Base-by-base conservation (phyloP, 164 flowering plant species). In the Nymphaea colorata region DNA sequence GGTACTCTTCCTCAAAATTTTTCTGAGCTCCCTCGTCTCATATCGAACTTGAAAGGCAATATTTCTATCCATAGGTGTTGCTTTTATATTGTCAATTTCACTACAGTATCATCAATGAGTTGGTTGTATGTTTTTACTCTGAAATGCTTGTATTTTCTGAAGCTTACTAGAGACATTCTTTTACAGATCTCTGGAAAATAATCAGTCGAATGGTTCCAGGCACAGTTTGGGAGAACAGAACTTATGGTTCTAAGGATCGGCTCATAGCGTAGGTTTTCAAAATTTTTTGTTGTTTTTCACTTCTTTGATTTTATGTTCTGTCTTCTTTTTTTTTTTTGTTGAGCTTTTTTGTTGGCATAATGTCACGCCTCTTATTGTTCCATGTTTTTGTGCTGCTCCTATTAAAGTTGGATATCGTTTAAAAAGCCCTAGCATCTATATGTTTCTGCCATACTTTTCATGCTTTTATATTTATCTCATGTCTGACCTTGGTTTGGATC, bases 381-480 rank as follows among this genome's bases (percentile, higher is more conserved):
- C 4, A 47, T 47, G 98, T 72, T 80, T 81, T 62, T 94, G 98
- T 76, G 85, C 86, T 51, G 89, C 80, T 4, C 98, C 98, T 64
- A 62, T 94, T 59, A 72, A 72, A 43, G 82, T 94, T 76, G 93
- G 83, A 64, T 94, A 87, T 75, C 86, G 97, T 45, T 74, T 94
- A 72, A 91, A 89, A 72, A 91, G 97, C 79, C 98, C 98, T 67
- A 88, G 92, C n/a, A 74, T 91, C 69, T 81, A 84, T 41, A 69
- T 74, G 70, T 93, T 90, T 64, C 66, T 3, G 63, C 82, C 93
- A 44, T 88, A 88, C 64, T 2, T 14, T 45, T 12, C 15, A 43
- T 0, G 0, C 25, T 93, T 90, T 80, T 78, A 79, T 72, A 44
- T 42, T 44, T 86, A 85, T 71, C 55, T 90, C 42, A 76, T 86